Base-by-base conservation (phyloP, 345 rosid species). In the Hypericum androsaemum region DNA sequence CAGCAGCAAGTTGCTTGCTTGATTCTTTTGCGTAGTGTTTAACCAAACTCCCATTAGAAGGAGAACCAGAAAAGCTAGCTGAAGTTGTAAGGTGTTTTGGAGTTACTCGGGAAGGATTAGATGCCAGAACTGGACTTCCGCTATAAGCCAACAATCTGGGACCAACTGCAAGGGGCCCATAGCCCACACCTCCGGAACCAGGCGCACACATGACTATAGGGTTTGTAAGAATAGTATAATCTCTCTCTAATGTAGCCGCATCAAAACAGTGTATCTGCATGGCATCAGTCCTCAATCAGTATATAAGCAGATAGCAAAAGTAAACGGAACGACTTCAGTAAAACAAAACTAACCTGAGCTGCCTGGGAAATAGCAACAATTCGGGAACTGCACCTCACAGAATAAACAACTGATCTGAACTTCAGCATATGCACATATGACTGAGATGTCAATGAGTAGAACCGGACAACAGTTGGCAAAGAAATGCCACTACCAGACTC, bases 71-170 rank as follows among this genome's bases (percentile, higher is more conserved):
- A 66, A 70, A 73, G 59, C 74, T 78, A 2, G 66, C 68, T 38
- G 92, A 78, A 54, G 80, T 56, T 7, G 76, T 65, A 51, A 87
- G 55, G 68, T 78, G 76, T 44, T 92, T 85, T 12, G 96, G 82
- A 53, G 71, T 80, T 39, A 80, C 78, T 54, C 73, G 73, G 28
- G 80, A 76, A 11, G 79, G 56, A 64, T 70, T 71, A 38, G 86
- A 69, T 39, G 57, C 65, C 32, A 55, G 62, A 59, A 81, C 80
- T 32, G 86, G 83, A 68, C 67, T 81, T 60, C 89, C 96, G 49
- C 94, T 84, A 45, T 87, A 92, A 48, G 98, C 96, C 71, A 92
- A 68, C 98, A 96, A 92, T 61, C 98, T 73, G 41, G 89, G 81
- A 59, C 95, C 96, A 67, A 92, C 94, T 0, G 95, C 98, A 59